Evolutionary conservation across 2,329 filamentous ascomycete genomes (phyloP).

Genomic region (Bipolaris cookei): DNA sequence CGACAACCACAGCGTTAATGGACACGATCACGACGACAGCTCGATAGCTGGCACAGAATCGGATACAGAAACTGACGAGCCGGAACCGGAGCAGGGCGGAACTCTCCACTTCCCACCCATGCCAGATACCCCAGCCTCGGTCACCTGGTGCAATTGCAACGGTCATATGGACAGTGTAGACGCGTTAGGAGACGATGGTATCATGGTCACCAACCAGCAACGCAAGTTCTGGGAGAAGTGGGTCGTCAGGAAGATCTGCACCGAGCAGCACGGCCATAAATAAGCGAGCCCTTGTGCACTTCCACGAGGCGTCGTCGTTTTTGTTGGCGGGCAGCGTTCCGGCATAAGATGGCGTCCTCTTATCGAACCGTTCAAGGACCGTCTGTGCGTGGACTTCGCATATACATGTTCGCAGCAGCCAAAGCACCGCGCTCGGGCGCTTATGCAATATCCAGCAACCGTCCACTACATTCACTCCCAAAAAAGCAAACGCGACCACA

Average conservation of each 20-base stretch:
- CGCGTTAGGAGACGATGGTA: constrained; percentile 57
- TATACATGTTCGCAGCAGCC: constrained; percentile 24
- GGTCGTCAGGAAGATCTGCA: constrained; percentile 57
- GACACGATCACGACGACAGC: constrained; percentile 43
- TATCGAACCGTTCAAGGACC: constrained; percentile 5
- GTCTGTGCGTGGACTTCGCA: constrained; percentile 14
- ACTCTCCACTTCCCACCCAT: constrained; percentile 56
- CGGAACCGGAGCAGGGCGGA: constrained; percentile 43
- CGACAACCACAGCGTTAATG: constrained; percentile 35
- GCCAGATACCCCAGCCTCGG: constrained; percentile 55
- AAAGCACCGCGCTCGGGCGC: constrained; percentile 25
- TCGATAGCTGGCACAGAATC: constrained; percentile 44
- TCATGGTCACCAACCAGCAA: constrained; percentile 55
- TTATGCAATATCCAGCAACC: constrained; percentile 27
- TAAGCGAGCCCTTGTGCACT: constrained; percentile 23
- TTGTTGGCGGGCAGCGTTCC: constrained; percentile 2
- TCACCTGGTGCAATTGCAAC: constrained; percentile 56
- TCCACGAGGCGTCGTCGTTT: not conserved
- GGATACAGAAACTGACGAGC: constrained; percentile 45
- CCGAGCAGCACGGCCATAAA: constrained; percentile 48
- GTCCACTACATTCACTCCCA: constrained; percentile 9
- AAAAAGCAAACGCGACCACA: constrained; percentile 1
- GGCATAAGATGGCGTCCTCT: constrained; percentile 9
- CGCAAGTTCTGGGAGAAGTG: constrained; percentile 64
- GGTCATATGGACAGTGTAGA: constrained; percentile 52